Base-by-base conservation (phyloP, 768 basidiomycete species). In the Phallus indusiatus region DNA sequence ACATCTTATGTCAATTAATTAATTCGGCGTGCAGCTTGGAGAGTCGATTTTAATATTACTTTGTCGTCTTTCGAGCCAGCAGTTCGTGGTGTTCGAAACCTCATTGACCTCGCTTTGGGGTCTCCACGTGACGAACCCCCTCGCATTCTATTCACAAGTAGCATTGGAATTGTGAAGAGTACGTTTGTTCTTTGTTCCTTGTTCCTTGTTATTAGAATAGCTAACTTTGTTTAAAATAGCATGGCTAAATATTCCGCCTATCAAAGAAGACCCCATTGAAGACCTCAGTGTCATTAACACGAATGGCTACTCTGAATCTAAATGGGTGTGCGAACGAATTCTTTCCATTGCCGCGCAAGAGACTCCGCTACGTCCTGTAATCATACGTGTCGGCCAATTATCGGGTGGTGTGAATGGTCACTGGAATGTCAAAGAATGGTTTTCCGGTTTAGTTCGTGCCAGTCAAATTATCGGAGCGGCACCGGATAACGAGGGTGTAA, bases 361-460 rank as follows among this genome's bases (percentile, higher is more conserved):
- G 12, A 56, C 60, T n/a, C 33, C 42, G 35, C 20, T 59, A 50
- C 36, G 33, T 14, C 10, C 59, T 36, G 48, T 64, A n/a, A 18
- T 11, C 10, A 47, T 76, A 37, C 74, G 77, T 51, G 64, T 74
- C 0, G 75, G 77, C 5, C 74, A 74, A 55, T 63, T 78, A 0
- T 65, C 67, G 12, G 72, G 76, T 7, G 68, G 67, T 16, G 37
- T 47, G 0, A 72, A 71, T 54, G 77, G 76, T 0, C 66, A 66
- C 24, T 76, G 76, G 76, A 73, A 75, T 33, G 64, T 67, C 34
- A 59, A 64, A 20, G 72, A 76, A 42, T 74, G 69, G 67, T 66
- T 46, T 28, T 22, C 34, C 2, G 59, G 36, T 34, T 33, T 55
- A 20, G 51, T 21, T 10, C 34, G 57, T 20, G 48, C 34, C 14